These are phyloP conservation scores for Medicago ruthenica DNA, from an alignment of 306 rosid genomes.

Conservation along the genomic window DNA sequence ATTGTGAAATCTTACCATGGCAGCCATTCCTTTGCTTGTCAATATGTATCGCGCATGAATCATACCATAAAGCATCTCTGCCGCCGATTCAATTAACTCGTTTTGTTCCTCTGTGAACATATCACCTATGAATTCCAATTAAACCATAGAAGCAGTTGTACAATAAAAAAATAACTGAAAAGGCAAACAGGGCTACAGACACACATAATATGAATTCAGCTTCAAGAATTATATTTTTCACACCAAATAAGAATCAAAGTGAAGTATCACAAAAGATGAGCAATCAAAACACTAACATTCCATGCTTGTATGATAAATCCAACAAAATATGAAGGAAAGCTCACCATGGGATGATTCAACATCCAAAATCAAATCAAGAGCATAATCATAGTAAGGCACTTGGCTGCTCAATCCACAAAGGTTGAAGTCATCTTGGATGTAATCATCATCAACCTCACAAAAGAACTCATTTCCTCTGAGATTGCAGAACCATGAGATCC, in stretches of 20 bases:
- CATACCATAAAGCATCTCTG: constrained; percentile 97
- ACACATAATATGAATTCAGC: constrained; percentile 12
- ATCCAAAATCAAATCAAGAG: constrained; percentile 96
- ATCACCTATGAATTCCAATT: constrained; percentile 67
- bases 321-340: constrained; percentile 29
- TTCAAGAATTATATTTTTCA: background rate
- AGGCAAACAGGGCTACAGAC: background rate
- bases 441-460: constrained; percentile 98
- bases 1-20: constrained; percentile 65
- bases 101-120: constrained; percentile 99
- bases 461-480: constrained; percentile 95
- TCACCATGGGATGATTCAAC: constrained; percentile 98
- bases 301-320: background rate
- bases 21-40: constrained; percentile 98
- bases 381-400: constrained; percentile 98
- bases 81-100: constrained; percentile 95
- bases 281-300: background rate
- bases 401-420: constrained; percentile 98
- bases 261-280: background rate
- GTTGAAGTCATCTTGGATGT: constrained; percentile 97
- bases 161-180: constrained; percentile 17
- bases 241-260: background rate
- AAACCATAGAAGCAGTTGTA: constrained; percentile 14
- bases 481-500: constrained; percentile 99
- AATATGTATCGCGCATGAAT: constrained; percentile 90